These are phyloP conservation scores for Pleoardoris graminearum DNA, from an alignment of 2,329 filamentous ascomycete genomes.

Conservation along the genomic window DNA sequence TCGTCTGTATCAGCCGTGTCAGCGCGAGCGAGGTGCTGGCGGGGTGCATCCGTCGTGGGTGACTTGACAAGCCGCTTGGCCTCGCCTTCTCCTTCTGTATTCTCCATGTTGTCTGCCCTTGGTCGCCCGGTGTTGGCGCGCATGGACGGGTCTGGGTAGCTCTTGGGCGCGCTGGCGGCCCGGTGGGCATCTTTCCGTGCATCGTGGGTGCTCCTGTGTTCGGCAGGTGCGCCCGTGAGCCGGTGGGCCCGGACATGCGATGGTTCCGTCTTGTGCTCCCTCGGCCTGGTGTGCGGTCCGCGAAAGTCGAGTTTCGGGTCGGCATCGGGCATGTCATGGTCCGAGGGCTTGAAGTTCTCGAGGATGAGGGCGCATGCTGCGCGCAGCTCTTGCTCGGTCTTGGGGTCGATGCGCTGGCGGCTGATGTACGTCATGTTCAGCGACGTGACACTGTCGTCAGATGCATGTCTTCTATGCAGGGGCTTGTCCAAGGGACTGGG, in stretches of 20 bases:
- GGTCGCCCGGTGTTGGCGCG: slow-evolving; percentile 41
- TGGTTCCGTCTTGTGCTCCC: slow-evolving; percentile 23
- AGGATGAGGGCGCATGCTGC: slow-evolving; percentile 52
- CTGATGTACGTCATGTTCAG: slow-evolving; percentile 49
- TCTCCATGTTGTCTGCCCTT: slow-evolving; percentile 30
- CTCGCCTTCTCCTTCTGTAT: slow-evolving; percentile 30
- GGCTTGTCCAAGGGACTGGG: slow-evolving; percentile 21
- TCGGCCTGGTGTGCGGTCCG: slow-evolving; percentile 24
- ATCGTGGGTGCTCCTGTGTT: slow-evolving; percentile 33
- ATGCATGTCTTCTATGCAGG: slow-evolving; percentile 29
- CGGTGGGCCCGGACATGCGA: slow-evolving; percentile 28
- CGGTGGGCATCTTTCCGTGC: slow-evolving; percentile 18
- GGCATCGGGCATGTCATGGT: slow-evolving; percentile 41
- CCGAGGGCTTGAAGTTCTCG: slow-evolving; percentile 46
- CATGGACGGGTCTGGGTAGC: slow-evolving; percentile 29
- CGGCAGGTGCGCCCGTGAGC: slow-evolving; percentile 35
- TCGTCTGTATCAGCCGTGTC: slow-evolving; percentile 40
- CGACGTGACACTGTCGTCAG: slow-evolving; percentile 39
- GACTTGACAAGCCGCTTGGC: slow-evolving; percentile 25
- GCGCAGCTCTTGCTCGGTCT: slow-evolving; percentile 51
- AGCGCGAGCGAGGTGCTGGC: slow-evolving; percentile 20
- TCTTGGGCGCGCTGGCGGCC: slow-evolving; percentile 23
- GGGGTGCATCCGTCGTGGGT: slow-evolving; percentile 22
- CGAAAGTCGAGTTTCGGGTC: slow-evolving; percentile 45
- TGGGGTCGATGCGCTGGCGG: slow-evolving; percentile 48